Percentiles rank a stretch among this genome's conserved stretches.
Evolutionary conservation across 2,329 filamentous ascomycete genomes (phyloP).

Genomic region (Claviceps sp.): DNA sequence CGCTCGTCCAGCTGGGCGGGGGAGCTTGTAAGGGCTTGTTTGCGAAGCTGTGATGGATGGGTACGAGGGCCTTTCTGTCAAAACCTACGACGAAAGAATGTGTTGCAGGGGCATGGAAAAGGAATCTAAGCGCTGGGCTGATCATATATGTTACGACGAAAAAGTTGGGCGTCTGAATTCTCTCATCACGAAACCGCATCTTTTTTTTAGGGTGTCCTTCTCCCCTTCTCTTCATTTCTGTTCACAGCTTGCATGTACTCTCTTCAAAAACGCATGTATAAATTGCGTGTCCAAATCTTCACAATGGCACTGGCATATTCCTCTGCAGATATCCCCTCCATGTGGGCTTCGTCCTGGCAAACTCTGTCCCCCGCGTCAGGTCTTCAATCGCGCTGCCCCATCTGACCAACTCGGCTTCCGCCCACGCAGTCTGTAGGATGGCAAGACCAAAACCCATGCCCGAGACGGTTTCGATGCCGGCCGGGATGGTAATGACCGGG

Average conservation of each 20-base stretch:
- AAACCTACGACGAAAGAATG: too few species aligned
- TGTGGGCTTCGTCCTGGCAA: conserved; percentile 33
- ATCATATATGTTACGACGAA: too few species aligned
- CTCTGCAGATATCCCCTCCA: conserved; percentile 38
- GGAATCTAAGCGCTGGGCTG: too few species aligned
- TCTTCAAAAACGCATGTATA: background rate
- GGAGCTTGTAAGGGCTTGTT: conserved; percentile 55
- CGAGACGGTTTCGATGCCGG: conserved; percentile 36
- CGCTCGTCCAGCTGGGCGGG: conserved; percentile 63
- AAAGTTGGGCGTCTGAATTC: too few species aligned
- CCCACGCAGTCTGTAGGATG: conserved; percentile 46
- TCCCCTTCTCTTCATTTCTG: background rate
- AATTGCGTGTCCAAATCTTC: too few species aligned
- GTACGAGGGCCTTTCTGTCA: background rate
- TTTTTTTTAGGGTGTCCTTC: background rate
- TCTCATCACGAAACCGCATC: too few species aligned
- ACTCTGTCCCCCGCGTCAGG: conserved; percentile 28
- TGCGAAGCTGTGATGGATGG: conserved; percentile 42
- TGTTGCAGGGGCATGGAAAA: too few species aligned
- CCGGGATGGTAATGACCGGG: conserved; percentile 57
- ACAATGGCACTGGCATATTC: conserved; percentile 28
- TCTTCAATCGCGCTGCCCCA: conserved; percentile 53
- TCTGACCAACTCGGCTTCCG: conserved; percentile 41
- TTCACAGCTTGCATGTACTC: background rate
- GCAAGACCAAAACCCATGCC: conserved; percentile 50